Evolutionary conservation across 345 rosid genomes (phyloP), one percentile per base, ranked within the genome.

Genomic region (Garcia nutans): DNA sequence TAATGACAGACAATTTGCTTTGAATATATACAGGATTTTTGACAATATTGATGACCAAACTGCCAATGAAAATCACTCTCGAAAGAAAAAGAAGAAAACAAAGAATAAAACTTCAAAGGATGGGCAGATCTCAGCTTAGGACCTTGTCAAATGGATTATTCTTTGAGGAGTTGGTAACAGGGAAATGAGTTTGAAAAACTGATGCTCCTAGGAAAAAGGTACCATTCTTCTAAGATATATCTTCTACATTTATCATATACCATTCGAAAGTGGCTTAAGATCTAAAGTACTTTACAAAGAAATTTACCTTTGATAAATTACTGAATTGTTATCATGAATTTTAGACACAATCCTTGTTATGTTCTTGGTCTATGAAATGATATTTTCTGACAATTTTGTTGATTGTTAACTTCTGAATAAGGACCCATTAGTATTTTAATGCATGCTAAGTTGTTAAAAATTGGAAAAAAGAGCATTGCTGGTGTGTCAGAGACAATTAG

Each of bases 181-280:
- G 88, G 65, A 68, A 80, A 54, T 78, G 72, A 7, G 83, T 84
- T 79, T 84, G 87, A 19, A 83, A 85, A 77, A 50, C 83, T 44
- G 90, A 88, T 80, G 79, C 70, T 11, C 60, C 78, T 37, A 92
- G 93, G 56, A 88, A 82, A 82, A 89, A 86, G 86, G 92, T 82
- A 72, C 28, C 49, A 3, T 65, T 65, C 22, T 65, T 10, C 23
- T 12, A 23, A 2, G 15, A 12, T 42, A 16, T 4, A 2, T 65
- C 6, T n/a, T 17, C 2, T 19, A 8, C 24, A 33, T 37, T 37
- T 37, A 10, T 50, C 13, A 54, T 54, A 16, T 17, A 54, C 7
- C 7, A 10, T 6, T 33, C 47, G 37, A 33, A 65, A 42, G 22
- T 42, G 26, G 69, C 50, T 65, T 65, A 20, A 65, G 26, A 8